Evolutionary conservation across 1,284 basidiomycete genomes (phyloP).

Genomic region (Meripilus lineatus): DNA sequence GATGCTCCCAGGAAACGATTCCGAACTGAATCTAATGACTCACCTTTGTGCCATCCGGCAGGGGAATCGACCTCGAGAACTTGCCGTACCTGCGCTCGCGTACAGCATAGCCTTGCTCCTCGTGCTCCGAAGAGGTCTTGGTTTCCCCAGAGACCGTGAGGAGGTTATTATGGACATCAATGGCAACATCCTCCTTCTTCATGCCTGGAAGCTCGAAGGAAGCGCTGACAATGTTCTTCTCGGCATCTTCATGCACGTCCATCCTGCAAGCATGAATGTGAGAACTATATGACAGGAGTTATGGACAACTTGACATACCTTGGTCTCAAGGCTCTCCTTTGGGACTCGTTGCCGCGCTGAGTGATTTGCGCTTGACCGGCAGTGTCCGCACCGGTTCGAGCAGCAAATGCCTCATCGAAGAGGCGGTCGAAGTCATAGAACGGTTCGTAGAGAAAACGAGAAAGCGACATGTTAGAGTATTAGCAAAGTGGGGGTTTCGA

Average conservation of each 20-base stretch:
- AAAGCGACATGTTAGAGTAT: conserved; percentile 21
- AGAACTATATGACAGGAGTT: background rate
- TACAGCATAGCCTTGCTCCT: conserved; percentile 42
- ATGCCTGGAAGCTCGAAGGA: conserved; percentile 46
- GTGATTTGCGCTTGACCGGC: conserved; percentile 9
- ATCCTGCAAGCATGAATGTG: conserved; percentile 27
- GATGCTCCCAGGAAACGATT: background rate
- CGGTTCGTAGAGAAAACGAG: conserved; percentile 15
- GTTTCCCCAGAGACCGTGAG: conserved; percentile 43
- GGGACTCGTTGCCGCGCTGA: conserved; percentile 2
- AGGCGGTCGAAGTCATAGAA: conserved; percentile 31
- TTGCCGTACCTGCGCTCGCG: conserved; percentile 45
- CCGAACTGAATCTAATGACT: conserved; percentile 6
- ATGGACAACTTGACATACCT: conserved; percentile 8
- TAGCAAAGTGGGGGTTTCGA: no score
- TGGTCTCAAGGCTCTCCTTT: conserved; percentile 8
- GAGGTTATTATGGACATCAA: conserved; percentile 38
- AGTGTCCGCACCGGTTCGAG: conserved; percentile 3
- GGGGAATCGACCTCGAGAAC: conserved; percentile 40
- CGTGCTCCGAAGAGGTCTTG: conserved; percentile 27
- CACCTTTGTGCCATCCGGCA: conserved; percentile 47
- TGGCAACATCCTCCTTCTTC: conserved; percentile 35
- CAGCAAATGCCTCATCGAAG: conserved; percentile 40
- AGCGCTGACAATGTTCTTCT: conserved; percentile 38
- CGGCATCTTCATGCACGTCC: conserved; percentile 40